phyloP scores from a whole-genome alignment of 208 protist genomes.

The Angomonas ambiguus region DNA sequence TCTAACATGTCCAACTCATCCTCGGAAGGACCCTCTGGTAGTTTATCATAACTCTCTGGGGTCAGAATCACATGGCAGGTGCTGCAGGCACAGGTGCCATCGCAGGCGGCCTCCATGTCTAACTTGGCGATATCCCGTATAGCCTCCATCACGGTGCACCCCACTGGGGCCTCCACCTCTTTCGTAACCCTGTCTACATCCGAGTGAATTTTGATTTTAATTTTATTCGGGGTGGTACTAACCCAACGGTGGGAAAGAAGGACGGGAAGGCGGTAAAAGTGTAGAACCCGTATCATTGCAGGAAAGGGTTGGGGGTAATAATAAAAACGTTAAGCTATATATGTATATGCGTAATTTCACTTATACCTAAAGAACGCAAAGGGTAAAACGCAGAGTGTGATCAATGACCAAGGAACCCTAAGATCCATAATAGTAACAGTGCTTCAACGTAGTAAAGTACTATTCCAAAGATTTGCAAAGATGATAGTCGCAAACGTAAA shows the following conservation, averaged over 20 bases:
- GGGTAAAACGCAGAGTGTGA: not conserved
- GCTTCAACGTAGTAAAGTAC: too few relatives aligned
- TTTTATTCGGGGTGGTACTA: slow-evolving; percentile 24
- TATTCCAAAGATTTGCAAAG: too few relatives aligned
- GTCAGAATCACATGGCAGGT: slow-evolving; percentile 96
- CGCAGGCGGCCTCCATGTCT: slow-evolving; percentile 95
- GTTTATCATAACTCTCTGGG: slow-evolving; percentile 67
- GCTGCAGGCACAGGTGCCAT: slow-evolving; percentile 94
- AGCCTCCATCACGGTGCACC: slow-evolving; percentile 87
- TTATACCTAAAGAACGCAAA: not conserved
- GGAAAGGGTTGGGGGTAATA: slow-evolving; percentile 3
- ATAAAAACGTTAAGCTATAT: too few relatives aligned
- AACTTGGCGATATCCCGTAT: slow-evolving; percentile 89
- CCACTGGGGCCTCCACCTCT: slow-evolving; percentile 40
- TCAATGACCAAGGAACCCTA: too few relatives aligned
- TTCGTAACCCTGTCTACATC: slow-evolving; percentile 19
- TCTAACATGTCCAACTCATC: slow-evolving; percentile 94
- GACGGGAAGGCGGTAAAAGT: not conserved
- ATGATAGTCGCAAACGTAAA: not conserved
- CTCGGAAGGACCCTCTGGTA: slow-evolving; percentile 76
- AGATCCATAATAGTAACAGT: too few relatives aligned
- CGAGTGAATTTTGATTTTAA: slow-evolving; percentile 33
- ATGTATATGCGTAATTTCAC: too few relatives aligned
- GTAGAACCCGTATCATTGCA: not conserved
- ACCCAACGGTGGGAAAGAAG: not conserved